Evolutionary conservation across 2,329 filamentous ascomycete species (phyloP), one percentile per base, ranked within the genome.

Genomic region (Volutella citrinella): DNA sequence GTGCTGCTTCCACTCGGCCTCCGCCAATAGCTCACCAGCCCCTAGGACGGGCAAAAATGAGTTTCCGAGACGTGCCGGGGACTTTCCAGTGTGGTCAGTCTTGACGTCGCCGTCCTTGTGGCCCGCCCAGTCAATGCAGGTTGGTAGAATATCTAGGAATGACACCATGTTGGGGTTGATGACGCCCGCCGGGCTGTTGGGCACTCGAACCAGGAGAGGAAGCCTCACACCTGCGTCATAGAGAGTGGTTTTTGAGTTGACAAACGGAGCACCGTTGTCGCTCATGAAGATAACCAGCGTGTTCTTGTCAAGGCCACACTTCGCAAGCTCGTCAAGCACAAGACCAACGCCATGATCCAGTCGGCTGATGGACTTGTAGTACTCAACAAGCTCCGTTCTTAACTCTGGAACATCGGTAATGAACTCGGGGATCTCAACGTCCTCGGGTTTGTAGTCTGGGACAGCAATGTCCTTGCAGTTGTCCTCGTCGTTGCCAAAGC

Each of bases 201-300:
- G 66, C 3, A 41, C 32, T 5, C 60, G 54, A 2, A 72, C 46
- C 12, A 72, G 53, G 5, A 70, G 46, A 1, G 68, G 68, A 5
- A 72, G 46, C 10, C 59, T 49, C 1, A 68, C 54, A 5, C 69
- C 68, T 3, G 68, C 64, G 30, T 72, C 69, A 42, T 65, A 72
- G 0, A 72, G 54, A 0, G 68, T 72, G 0, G 69, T 72, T 42
- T 72, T 71, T 11, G 69, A 71, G 46, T 72, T 72, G 36, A 72
- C 40, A 40, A 73, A 72, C 0, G 68, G 68, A 0, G 68, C 54
- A 1, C 69, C 69, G 27, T 72, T 72, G 38, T 72, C 68, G 40
- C 64, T 69, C 7, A 66, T 40, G 35, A 72, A 69, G 6, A 72
- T 43, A 6, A 71, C 60, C 5, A 72, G 44, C 0, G 68, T 72